These are phyloP conservation scores for Podospora pseudopauciseta DNA, from an alignment of 495 filamentous ascomycete genomes.

Conservation along the genomic window DNA sequence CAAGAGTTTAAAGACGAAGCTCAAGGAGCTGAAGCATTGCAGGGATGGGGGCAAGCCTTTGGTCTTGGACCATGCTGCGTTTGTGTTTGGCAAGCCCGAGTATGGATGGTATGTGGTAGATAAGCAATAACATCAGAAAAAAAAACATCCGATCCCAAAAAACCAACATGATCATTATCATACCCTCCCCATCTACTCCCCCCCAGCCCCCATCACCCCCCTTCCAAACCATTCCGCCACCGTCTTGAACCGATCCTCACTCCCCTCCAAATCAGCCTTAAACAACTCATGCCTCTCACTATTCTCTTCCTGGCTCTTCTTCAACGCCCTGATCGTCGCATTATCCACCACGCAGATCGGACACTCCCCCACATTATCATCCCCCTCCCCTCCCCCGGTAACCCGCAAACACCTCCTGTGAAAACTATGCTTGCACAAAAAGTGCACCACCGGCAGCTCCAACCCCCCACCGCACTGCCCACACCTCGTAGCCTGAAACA, in stretches of 20 bases:
- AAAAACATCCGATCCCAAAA: not conserved
- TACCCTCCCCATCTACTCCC: not conserved
- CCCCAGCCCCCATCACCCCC: slow-evolving; percentile 70
- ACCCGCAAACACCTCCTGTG: slow-evolving; percentile 76
- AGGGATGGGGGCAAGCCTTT: not conserved
- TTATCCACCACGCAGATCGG: slow-evolving; percentile 78
- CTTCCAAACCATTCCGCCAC: slow-evolving; percentile 92
- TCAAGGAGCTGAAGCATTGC: not conserved
- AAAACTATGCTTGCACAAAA: slow-evolving; percentile 94
- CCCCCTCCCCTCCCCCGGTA: slow-evolving; percentile 18
- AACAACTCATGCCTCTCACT: slow-evolving; percentile 90
- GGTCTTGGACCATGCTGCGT: not conserved
- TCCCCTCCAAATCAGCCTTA: slow-evolving; percentile 70
- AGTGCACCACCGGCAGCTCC: slow-evolving; percentile 88
- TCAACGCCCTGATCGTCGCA: slow-evolving; percentile 79
- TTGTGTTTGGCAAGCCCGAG: not conserved
- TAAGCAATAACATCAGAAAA: too few relatives aligned
- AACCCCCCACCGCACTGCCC: slow-evolving; percentile 69
- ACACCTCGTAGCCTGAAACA: slow-evolving; percentile 89
- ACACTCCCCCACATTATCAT: slow-evolving; percentile 62
- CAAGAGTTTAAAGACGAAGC: not conserved
- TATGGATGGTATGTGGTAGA: too few relatives aligned
- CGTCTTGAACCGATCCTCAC: slow-evolving; percentile 79
- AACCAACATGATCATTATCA: not conserved
- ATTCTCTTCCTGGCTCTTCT: slow-evolving; percentile 80